These are phyloP conservation scores for Kregervanrija pseudodelftensis DNA, from an alignment of 805 yeast genomes.

Conservation along the genomic window DNA sequence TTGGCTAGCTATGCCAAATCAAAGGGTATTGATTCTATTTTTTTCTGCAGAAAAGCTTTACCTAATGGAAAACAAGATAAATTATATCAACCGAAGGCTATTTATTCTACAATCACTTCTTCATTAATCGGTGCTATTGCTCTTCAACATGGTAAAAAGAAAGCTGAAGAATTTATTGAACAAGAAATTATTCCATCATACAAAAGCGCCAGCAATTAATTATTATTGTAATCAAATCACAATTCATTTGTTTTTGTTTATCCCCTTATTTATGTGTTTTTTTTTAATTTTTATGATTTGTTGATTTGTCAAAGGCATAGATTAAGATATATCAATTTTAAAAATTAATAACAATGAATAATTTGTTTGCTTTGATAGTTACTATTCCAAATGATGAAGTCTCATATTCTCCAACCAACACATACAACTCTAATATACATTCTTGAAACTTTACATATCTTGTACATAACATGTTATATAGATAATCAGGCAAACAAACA, in stretches of 20 bases:
- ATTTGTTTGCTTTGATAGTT: too few species aligned
- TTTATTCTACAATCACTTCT: constrained; percentile 26
- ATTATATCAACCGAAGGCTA: constrained; percentile 20
- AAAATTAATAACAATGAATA: too few species aligned
- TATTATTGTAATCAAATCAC: not conserved
- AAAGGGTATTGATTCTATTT: constrained; percentile 40
- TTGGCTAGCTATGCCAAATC: constrained; percentile 46
- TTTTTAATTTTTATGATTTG: too few species aligned
- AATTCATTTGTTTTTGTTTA: not conserved
- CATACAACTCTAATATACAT: too few species aligned
- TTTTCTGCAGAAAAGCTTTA: constrained; percentile 56
- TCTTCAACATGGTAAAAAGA: constrained; percentile 49
- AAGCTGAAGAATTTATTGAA: constrained; percentile 52
- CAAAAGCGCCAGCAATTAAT: not conserved
- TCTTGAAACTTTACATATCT: too few species aligned
- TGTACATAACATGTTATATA: too few species aligned
- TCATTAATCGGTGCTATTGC: constrained; percentile 65
- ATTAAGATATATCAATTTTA: too few species aligned
- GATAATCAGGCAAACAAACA: too few species aligned
- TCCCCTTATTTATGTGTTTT: too few species aligned
- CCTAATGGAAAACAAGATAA: constrained; percentile 28
- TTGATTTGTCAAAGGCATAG: too few species aligned
- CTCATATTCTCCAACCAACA: too few species aligned
- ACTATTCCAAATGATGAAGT: too few species aligned
- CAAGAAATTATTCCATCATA: constrained; percentile 33